phyloP scores from a whole-genome alignment of 306 rosid genomes.

The Herpetospermum pedunculosum region DNA sequence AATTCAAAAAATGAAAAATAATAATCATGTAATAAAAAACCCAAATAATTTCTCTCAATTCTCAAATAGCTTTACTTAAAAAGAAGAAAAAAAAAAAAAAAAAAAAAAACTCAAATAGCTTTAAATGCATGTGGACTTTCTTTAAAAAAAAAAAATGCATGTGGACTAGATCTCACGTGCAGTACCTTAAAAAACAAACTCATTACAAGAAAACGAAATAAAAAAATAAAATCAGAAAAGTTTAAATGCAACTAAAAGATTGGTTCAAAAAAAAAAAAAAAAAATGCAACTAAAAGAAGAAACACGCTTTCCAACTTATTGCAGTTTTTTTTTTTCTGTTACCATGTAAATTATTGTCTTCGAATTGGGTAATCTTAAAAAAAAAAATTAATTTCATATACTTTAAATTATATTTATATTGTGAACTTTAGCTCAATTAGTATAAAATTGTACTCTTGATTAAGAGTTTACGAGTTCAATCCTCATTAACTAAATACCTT shows the following conservation, averaged over 20 bases:
- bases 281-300: neutral
- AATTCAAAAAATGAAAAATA: neutral
- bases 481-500: too few relatives aligned
- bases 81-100: too few relatives aligned
- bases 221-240: neutral
- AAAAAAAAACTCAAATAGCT: neutral
- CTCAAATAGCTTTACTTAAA: neutral
- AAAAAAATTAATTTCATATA: too few relatives aligned
- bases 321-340: neutral
- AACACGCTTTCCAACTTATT: neutral
- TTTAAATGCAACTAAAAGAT: neutral
- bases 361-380: neutral
- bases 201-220: neutral
- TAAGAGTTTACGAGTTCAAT: too few relatives aligned
- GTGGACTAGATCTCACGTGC: conserved; percentile 8
- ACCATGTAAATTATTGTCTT: too few relatives aligned
- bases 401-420: too few relatives aligned
- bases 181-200: neutral
- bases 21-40: neutral
- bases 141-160: too few relatives aligned
- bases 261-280: too few relatives aligned
- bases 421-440: too few relatives aligned
- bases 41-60: neutral
- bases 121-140: conserved; percentile 7
- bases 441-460: too few relatives aligned